Base-by-base conservation (phyloP, 768 basidiomycete genomes). In the Hemileccinum impolitum region DNA sequence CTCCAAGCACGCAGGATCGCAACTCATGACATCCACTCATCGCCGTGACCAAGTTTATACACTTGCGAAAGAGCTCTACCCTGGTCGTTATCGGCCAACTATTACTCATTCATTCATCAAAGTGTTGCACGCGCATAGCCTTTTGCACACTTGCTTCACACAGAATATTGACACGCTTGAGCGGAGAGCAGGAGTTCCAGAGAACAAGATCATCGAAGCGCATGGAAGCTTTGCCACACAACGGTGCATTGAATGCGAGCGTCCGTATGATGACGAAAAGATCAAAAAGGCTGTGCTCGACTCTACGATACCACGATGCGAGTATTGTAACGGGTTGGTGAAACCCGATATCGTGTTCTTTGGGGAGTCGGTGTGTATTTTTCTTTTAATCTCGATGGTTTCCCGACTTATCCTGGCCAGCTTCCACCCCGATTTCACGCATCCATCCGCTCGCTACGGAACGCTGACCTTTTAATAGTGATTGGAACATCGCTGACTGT, bases 291-390 rank as follows among this genome's bases (percentile, higher is more conserved):
- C 77, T 6, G 78, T 95, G 28, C 65, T 76, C 49, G 64, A 70
- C n/a, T 82, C 82, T 36, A 66, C 79, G 52, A 56, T 66, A 44
- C 83, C 93, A 6, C 75, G 70, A 41, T 97, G 95, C 63, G 61
- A 73, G 30, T 47, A 58, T 18, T 93, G 92, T 54, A 72, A 70
- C 1, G 91, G 90, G 0, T 72, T 90, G 34, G 84, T 94, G 14
- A 93, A 94, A 66, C 92, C 92, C n/a, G 89, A 95, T 60, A 95
- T 95, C 37, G 90, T 95, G 12, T 94, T 95, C 70, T 94, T 95
- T 59, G 92, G 94, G 19, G 88, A 92, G 69, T 62, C 75, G 32
- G 84, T 87, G 61, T 28, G 82, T 70, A 14, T 30, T n/a, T 15
- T 38, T 13, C 13, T 39, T 26, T 46, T 11, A 18, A 40, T 36